Percentiles rank a stretch among this genome's conserved stretches.
Conservation (phyloP, 257 asterid species). For the Ilex asprella region DNA sequence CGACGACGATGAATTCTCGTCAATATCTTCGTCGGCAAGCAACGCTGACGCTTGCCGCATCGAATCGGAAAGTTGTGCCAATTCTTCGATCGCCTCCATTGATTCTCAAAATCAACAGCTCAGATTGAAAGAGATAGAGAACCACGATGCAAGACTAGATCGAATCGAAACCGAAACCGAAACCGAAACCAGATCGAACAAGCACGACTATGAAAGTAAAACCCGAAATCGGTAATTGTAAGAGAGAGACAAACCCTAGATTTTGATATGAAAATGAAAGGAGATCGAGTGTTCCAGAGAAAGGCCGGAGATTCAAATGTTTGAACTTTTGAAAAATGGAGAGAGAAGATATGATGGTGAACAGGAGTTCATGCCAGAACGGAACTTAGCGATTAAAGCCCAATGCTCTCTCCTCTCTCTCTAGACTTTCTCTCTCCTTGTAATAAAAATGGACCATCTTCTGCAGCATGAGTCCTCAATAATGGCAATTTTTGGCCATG, state of each 20-base stretch:
- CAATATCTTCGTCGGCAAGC: conserved; percentile 16
- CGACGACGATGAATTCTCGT: conserved; percentile 2
- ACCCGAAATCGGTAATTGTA: neutral
- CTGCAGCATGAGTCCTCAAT: neutral
- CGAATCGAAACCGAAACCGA: too few species aligned
- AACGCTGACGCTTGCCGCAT: conserved; percentile 19
- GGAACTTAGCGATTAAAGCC: neutral
- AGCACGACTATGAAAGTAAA: neutral
- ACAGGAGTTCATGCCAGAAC: neutral
- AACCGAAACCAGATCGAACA: neutral
- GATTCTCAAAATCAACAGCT: neutral
- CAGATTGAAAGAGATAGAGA: neutral
- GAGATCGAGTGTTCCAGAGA: neutral
- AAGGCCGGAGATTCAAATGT: neutral
- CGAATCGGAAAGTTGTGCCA: conserved; percentile 16
- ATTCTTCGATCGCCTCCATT: conserved; percentile 21
- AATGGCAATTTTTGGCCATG: too few species aligned
- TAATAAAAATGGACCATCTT: neutral
- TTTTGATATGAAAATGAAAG: neutral
- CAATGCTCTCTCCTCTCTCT: neutral
- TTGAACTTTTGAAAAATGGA: neutral
- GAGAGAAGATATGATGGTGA: neutral
- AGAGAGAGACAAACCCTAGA: neutral
- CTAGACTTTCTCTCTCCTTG: neutral
- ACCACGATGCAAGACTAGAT: neutral